Conservation (phyloP, 352 stramenopile species). For the Halophytophthora batemanensis region DNA sequence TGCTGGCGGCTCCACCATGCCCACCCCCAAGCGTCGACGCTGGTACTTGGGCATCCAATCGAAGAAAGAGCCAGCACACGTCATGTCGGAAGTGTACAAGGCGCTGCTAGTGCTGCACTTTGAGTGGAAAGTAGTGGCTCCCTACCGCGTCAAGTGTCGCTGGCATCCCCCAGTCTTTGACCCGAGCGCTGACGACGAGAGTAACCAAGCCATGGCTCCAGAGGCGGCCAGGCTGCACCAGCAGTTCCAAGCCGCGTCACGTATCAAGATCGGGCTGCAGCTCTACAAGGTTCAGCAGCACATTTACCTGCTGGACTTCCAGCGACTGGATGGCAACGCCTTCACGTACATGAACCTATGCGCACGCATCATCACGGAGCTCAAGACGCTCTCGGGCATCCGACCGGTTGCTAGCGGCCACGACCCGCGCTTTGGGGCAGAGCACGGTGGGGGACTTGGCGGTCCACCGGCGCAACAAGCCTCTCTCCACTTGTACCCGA, state of each 20-base stretch:
- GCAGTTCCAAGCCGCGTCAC: conserved; percentile 25
- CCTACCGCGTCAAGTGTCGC: conserved; percentile 97
- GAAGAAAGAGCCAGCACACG: conserved; percentile 98
- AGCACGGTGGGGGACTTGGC: conserved; percentile 28
- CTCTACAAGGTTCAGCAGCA: conserved; percentile 98
- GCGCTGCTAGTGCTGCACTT: conserved; percentile 95
- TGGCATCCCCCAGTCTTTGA: conserved; percentile 82
- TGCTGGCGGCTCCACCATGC: conserved; percentile 18
- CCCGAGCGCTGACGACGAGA: conserved; percentile 13
- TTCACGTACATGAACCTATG: conserved; percentile 99
- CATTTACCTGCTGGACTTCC: conserved; percentile 99
- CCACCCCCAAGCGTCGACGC: conserved; percentile 73
- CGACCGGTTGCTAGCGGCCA: conserved; percentile 49
- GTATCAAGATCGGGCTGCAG: conserved; percentile 95
- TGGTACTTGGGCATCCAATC: conserved; percentile 99
- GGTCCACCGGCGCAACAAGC: no score
- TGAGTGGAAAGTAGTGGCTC: conserved; percentile 96
- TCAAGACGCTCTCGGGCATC: conserved; percentile 94
- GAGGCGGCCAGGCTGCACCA: conserved; percentile 30
- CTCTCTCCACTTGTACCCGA: conserved; percentile 26
- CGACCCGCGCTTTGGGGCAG: conserved; percentile 48
- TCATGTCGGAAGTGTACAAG: conserved; percentile 99
- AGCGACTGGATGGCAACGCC: conserved; percentile 93
- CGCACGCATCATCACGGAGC: conserved; percentile 98
- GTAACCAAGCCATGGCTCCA: conserved; percentile 13